Base-by-base conservation (phyloP, 257 asterid species). In the Ballota nigra region DNA sequence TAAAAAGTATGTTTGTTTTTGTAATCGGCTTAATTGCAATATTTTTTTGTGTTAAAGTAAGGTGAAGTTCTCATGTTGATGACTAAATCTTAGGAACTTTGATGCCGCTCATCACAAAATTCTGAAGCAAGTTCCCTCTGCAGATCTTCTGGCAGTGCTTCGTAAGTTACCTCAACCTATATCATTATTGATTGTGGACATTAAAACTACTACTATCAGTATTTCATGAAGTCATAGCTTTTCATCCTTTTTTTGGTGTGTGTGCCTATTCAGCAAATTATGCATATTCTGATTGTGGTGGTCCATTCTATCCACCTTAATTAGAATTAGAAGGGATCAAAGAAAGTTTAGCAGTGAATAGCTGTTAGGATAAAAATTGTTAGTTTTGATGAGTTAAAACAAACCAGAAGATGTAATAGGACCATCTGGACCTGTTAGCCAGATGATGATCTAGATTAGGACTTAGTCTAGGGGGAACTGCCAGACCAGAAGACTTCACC, bases 101-200 rank as follows among this genome's bases (percentile, higher is more conserved):
- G 91, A 92, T 79, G 94, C 92, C 62, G 76, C 80, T 73, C 85
- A 83, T 71, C 89, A 76, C 76, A 93, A 84, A 60, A 86, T 92
- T 60, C 82, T 75, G 84, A 83, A 83, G 79, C 85, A 84, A 62
- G 82, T 81, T 72, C 77, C 58, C 73, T 86, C 94, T 69, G 80
- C 81, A 51, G 87, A 92, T 79, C 84, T 95, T 76, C 83, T 83
- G 77, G 84, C 81, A 70, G 81, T 82, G 79, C 81, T 92, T 49
- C 84, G 96, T 95, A 87, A 89, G 99, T 86, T 67, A 51, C 16
- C 78, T 78, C 69, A 58, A 62, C 76, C 78, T 69, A 63, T 67
- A 40, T 63, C 28, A 15, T 75, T 60, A 51, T 28, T 70, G 67
- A 51, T 68, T 33, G 24, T 16, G 59, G 29, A 38, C 52, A 18